Percentiles rank a stretch among this genome's conserved stretches.
phyloP scores from a whole-genome alignment of 208 protist genomes.

The Trypanosoma lewisi region DNA sequence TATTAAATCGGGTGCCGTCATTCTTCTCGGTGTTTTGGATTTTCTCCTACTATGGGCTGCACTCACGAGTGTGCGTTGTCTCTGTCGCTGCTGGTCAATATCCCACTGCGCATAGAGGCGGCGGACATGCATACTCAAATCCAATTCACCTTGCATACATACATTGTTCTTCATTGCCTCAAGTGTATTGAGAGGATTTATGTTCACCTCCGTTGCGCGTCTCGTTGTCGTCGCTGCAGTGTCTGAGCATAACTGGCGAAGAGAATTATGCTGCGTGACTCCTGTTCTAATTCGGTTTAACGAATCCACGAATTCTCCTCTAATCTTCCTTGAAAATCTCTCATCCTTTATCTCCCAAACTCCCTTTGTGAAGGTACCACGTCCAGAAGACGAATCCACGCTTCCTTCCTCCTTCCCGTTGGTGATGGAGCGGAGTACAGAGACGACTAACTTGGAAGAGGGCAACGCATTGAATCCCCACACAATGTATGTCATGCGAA shows the following conservation, averaged over 20 bases:
- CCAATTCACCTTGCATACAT: too few relatives aligned
- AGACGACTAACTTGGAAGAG: conserved; percentile 17
- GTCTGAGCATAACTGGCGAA: neutral
- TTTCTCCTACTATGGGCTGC: too few relatives aligned
- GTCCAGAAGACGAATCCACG: neutral
- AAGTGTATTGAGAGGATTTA: too few relatives aligned
- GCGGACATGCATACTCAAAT: too few relatives aligned
- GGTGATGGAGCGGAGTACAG: neutral
- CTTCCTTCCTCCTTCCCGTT: neutral
- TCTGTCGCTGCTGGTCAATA: too few relatives aligned
- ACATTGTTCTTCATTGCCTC: too few relatives aligned
- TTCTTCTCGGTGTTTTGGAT: too few relatives aligned
- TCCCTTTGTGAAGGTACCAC: neutral
- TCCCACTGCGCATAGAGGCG: too few relatives aligned
- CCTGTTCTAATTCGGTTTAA: conserved; percentile 1
- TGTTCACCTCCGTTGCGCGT: neutral
- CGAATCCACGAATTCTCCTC: conserved; percentile 14
- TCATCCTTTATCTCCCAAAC: neutral
- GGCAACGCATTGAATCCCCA: conserved; percentile 45
- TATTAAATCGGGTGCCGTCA: too few relatives aligned
- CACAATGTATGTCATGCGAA: conserved; percentile 78
- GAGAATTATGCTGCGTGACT: neutral
- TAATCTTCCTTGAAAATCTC: neutral
- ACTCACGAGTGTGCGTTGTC: too few relatives aligned
- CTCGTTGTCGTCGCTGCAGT: neutral